Conservation (phyloP, 805 yeast genomes). For the Zygotorulaspora sp. region DNA sequence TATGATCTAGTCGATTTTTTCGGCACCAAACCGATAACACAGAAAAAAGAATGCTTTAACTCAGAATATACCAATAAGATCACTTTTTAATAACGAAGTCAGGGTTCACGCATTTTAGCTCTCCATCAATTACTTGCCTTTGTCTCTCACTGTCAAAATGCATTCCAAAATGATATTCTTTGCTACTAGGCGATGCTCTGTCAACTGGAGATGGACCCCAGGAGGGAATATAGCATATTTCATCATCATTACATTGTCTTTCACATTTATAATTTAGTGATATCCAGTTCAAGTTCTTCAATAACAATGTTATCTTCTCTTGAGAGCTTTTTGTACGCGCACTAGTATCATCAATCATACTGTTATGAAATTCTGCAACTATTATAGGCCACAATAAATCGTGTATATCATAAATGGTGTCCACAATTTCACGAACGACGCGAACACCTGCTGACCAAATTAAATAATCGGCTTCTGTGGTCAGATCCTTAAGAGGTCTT, state of each 20-base stretch:
- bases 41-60: neutral
- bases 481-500: conserved; percentile 39
- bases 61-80: neutral
- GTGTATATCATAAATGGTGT: conserved; percentile 37
- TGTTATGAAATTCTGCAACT: conserved; percentile 8
- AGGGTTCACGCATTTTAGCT: conserved; percentile 21
- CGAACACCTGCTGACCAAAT: conserved; percentile 46
- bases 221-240: conserved; percentile 53
- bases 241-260: conserved; percentile 41
- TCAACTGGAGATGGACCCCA: conserved; percentile 59
- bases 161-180: conserved; percentile 13
- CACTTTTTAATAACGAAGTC: conserved; percentile 6
- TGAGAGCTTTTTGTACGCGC: conserved; percentile 14
- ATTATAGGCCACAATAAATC: conserved; percentile 28
- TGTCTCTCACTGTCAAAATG: conserved; percentile 19
- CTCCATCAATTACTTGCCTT: conserved; percentile 20
- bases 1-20: no score
- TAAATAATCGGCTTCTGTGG: conserved; percentile 41
- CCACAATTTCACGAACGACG: conserved; percentile 40
- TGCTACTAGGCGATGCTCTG: conserved; percentile 31
- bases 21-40: no score
- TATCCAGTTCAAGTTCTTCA: conserved; percentile 39
- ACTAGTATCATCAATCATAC: conserved; percentile 17
- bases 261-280: conserved; percentile 41
- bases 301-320: conserved; percentile 16